phyloP scores from a whole-genome alignment of 1,284 basidiomycete species.

The Boletus mariae region DNA sequence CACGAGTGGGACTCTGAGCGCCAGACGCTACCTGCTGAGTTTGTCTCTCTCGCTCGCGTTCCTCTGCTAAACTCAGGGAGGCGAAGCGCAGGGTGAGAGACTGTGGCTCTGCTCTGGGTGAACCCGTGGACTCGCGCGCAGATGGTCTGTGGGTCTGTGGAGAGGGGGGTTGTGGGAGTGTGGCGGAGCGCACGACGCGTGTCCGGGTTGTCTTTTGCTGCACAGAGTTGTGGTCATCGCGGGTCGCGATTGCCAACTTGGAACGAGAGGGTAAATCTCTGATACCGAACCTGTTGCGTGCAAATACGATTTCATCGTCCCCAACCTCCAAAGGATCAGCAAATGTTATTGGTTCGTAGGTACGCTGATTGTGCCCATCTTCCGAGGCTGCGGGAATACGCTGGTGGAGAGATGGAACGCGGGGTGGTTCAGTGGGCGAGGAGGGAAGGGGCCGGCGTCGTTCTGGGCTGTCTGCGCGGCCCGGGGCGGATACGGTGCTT shows the following conservation, averaged over 20 bases:
- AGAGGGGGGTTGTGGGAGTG: slow-evolving; percentile 24
- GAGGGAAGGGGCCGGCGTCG: slow-evolving; percentile 29
- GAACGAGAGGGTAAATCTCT: slow-evolving; percentile 27
- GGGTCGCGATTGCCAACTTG: slow-evolving; percentile 21
- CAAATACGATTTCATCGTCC: slow-evolving; percentile 3
- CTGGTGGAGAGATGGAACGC: slow-evolving; percentile 13
- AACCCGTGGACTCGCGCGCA: background rate
- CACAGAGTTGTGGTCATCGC: slow-evolving; percentile 1
- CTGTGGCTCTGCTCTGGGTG: slow-evolving; percentile 17
- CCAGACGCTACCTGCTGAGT: slow-evolving; percentile 2
- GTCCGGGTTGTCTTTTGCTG: slow-evolving; percentile 5
- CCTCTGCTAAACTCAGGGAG: slow-evolving; percentile 24
- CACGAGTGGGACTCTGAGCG: slow-evolving; percentile 12
- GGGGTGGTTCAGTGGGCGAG: slow-evolving; percentile 19
- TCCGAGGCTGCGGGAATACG: slow-evolving; percentile 8
- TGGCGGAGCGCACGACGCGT: slow-evolving; percentile 18
- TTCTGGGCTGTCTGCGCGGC: slow-evolving; percentile 15
- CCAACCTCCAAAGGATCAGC: slow-evolving; percentile 22
- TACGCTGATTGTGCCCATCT: slow-evolving; percentile 13
- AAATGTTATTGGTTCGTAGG: slow-evolving; percentile 29
- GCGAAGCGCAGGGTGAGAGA: slow-evolving; percentile 32
- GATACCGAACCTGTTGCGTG: slow-evolving; percentile 25
- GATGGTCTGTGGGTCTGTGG: background rate
- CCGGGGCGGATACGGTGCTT: slow-evolving; percentile 27
- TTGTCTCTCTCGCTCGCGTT: slow-evolving; percentile 16